These are phyloP conservation scores for Aspergillus fumigatiaffinis DNA, from an alignment of 2,329 filamentous ascomycete species.

Conservation along the genomic window DNA sequence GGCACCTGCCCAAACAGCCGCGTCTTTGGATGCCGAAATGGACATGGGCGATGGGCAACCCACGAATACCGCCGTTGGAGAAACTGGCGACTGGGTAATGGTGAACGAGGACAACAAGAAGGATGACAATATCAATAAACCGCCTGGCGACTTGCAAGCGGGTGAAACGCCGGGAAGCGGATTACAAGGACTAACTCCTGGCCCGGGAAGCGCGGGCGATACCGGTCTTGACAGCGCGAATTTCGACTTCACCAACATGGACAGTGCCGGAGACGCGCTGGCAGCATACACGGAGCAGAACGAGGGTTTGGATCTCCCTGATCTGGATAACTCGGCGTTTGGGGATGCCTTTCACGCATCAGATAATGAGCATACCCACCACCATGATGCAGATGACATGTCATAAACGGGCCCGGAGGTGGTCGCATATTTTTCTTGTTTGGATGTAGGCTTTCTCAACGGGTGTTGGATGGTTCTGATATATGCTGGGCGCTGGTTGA, in stretches of 20 bases:
- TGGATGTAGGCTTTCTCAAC: constrained; percentile 12
- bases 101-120: constrained; percentile 60
- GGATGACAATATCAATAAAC: constrained; percentile 51
- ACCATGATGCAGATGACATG: constrained; percentile 40
- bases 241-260: constrained; percentile 49
- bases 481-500: constrained; percentile 11
- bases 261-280: constrained; percentile 68
- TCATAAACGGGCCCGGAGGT: constrained; percentile 18
- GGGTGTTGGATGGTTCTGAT: constrained; percentile 15
- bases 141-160: constrained; percentile 16
- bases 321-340: constrained; percentile 76
- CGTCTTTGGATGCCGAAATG: constrained; percentile 37
- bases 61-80: constrained; percentile 39
- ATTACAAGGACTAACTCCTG: constrained; percentile 22
- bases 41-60: constrained; percentile 51
- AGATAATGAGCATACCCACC: constrained; percentile 42
- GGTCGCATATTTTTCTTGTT: constrained; percentile 6
- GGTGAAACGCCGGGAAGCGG: constrained; percentile 19
- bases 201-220: constrained; percentile 23
- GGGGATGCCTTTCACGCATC: constrained; percentile 73
- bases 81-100: constrained; percentile 70
- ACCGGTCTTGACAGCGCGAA: constrained; percentile 34
- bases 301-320: constrained; percentile 51
- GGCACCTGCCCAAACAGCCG: background rate
- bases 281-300: constrained; percentile 62